Conservation (phyloP, 345 rosid genomes). For the Populus simonii region DNA sequence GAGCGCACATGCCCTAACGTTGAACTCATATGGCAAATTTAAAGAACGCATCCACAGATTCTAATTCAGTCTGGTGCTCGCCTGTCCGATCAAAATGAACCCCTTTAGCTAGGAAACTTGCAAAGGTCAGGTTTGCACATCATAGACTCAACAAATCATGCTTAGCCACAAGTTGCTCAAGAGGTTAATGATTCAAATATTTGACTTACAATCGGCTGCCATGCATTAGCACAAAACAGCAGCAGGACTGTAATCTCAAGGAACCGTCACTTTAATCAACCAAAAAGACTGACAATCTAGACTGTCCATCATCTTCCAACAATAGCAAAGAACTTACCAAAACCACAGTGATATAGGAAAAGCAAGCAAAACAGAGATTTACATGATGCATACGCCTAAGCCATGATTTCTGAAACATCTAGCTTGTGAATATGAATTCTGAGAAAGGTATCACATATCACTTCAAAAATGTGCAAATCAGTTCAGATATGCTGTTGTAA, state of each 20-base stretch:
- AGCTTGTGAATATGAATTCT: background rate
- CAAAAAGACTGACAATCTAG: background rate
- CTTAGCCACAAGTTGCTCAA: too few species aligned
- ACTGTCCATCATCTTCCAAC: background rate
- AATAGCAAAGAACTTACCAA: background rate
- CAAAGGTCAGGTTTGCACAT: too few species aligned
- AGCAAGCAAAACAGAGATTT: background rate
- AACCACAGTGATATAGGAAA: background rate
- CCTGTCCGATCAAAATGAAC: too few species aligned
- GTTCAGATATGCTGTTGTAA: background rate
- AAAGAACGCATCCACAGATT: too few species aligned
- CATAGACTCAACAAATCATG: too few species aligned
- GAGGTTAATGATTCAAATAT: too few species aligned
- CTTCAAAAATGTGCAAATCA: background rate
- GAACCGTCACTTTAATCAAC: background rate
- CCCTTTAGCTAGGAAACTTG: too few species aligned
- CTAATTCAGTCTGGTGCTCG: too few species aligned
- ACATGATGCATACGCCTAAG: background rate
- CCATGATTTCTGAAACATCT: conserved; percentile 5
- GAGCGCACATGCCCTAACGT: too few species aligned
- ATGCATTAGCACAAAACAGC: too few species aligned
- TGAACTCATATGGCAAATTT: too few species aligned
- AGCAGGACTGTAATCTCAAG: background rate
- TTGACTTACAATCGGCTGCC: too few species aligned
- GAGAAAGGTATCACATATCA: background rate